Percentiles rank a stretch among this genome's conserved stretches.
phyloP scores from a whole-genome alignment of 495 filamentous ascomycete species.

The Pyrenopolyporus hunteri region DNA sequence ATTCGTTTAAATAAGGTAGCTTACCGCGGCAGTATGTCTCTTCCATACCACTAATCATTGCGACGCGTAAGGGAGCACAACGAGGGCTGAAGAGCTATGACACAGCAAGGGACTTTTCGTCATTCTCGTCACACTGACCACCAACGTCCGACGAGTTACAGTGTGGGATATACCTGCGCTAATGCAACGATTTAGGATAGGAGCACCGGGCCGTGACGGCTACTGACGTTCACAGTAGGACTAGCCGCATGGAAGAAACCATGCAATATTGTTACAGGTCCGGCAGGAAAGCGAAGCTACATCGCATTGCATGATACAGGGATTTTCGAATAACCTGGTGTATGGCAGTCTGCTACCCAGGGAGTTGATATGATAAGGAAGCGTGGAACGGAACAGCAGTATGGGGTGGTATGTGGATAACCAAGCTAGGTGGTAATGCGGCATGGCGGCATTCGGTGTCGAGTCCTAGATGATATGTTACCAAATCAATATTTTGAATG shows the following conservation, averaged over 20 bases:
- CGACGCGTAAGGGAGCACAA: background rate
- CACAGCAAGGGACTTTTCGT: constrained; percentile 11
- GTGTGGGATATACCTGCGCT: constrained; percentile 9
- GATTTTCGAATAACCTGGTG: constrained; percentile 11
- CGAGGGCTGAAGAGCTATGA: constrained; percentile 26
- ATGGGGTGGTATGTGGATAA: background rate
- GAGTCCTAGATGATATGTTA: background rate
- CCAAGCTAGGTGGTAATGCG: background rate
- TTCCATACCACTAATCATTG: constrained; percentile 1
- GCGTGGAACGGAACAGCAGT: background rate
- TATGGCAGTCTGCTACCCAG: background rate
- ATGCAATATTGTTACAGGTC: constrained; percentile 25
- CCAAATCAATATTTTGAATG: background rate
- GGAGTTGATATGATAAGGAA: constrained; percentile 10
- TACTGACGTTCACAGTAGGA: constrained; percentile 25
- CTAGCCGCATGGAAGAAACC: constrained; percentile 38
- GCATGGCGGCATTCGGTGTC: background rate
- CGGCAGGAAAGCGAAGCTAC: constrained; percentile 17
- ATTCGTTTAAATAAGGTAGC: background rate
- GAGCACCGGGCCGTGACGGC: constrained; percentile 33
- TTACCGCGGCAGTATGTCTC: background rate
- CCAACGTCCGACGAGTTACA: constrained; percentile 13
- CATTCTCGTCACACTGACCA: constrained; percentile 12
- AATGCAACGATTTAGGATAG: constrained; percentile 18
- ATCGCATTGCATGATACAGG: constrained; percentile 31